These are phyloP conservation scores for Coniferiporia sulphurascens DNA, from an alignment of 1,284 basidiomycete species.

Conservation along the genomic window DNA sequence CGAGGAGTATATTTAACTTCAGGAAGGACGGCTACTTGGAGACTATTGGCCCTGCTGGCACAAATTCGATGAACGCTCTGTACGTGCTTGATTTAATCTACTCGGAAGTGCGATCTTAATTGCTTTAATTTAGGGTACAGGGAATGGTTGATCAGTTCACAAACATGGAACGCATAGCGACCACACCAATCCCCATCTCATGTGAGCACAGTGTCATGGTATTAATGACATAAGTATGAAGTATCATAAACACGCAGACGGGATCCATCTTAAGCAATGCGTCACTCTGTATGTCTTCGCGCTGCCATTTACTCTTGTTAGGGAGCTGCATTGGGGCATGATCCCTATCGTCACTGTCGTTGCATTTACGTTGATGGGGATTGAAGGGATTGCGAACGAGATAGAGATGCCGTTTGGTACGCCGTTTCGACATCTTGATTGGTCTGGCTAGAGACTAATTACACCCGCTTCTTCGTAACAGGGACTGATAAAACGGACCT, in stretches of 20 bases:
- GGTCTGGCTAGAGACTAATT: neutral
- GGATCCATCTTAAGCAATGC: slow-evolving; percentile 90
- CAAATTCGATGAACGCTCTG: slow-evolving; percentile 70
- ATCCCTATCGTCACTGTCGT: slow-evolving; percentile 81
- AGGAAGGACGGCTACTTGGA: slow-evolving; percentile 75
- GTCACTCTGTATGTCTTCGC: slow-evolving; percentile 86
- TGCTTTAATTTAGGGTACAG: slow-evolving; percentile 47
- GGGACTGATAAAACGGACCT: slow-evolving; percentile 61
- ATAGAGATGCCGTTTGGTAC: slow-evolving; percentile 86
- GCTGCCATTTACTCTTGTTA: slow-evolving; percentile 78
- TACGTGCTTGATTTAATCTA: slow-evolving; percentile 29
- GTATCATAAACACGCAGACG: slow-evolving; percentile 38
- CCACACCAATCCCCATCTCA: slow-evolving; percentile 74
- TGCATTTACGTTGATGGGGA: slow-evolving; percentile 87
- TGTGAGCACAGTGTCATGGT: slow-evolving; percentile 40
- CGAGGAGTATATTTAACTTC: slow-evolving; percentile 65
- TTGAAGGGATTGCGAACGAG: slow-evolving; percentile 89
- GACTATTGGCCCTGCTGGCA: slow-evolving; percentile 78
- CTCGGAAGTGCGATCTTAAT: neutral
- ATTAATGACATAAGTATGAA: neutral
- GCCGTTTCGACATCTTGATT: slow-evolving; percentile 22
- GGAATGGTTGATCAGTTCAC: slow-evolving; percentile 81
- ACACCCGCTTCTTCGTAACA: slow-evolving; percentile 25
- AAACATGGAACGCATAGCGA: slow-evolving; percentile 81
- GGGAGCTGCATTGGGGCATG: slow-evolving; percentile 75